Evolutionary conservation across 805 yeast species (phyloP).

Genomic region (Candida endomychidarum): DNA sequence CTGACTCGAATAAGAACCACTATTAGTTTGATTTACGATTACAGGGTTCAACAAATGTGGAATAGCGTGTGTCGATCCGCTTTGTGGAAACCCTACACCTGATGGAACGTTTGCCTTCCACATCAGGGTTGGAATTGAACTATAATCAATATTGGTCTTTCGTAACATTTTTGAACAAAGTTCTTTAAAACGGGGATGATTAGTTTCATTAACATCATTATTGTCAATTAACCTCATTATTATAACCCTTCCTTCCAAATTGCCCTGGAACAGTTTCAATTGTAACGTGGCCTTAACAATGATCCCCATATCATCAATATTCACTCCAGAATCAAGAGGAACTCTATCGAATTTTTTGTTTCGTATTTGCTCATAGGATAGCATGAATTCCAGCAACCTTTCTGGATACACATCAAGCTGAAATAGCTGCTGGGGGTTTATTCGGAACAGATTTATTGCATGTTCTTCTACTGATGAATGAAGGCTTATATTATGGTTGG

Average conservation of each 20-base stretch:
- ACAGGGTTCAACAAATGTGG: too few species aligned
- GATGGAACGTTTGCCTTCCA: too few species aligned
- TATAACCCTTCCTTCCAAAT: slow-evolving; percentile 4
- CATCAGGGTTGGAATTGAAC: too few species aligned
- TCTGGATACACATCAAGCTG: slow-evolving; percentile 17
- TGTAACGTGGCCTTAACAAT: slow-evolving; percentile 1
- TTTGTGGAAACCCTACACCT: too few species aligned
- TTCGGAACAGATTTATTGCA: background rate
- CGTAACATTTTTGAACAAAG: too few species aligned
- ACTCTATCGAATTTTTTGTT: background rate
- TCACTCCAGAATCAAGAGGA: background rate
- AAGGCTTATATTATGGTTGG: slow-evolving; percentile 8
- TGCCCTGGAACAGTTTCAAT: background rate
- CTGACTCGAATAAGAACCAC: background rate
- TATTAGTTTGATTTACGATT: too few species aligned
- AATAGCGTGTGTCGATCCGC: too few species aligned
- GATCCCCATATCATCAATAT: slow-evolving; percentile 1
- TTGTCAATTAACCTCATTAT: background rate
- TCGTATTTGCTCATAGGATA: background rate
- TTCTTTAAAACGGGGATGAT: background rate
- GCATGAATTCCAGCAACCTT: slow-evolving; percentile 5
- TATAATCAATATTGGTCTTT: background rate
- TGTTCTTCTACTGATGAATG: background rate
- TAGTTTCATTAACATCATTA: background rate
- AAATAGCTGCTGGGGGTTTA: slow-evolving; percentile 15